Evolutionary conservation across 164 flowering plant species (phyloP).

Genomic region (Protea cynaroides): DNA sequence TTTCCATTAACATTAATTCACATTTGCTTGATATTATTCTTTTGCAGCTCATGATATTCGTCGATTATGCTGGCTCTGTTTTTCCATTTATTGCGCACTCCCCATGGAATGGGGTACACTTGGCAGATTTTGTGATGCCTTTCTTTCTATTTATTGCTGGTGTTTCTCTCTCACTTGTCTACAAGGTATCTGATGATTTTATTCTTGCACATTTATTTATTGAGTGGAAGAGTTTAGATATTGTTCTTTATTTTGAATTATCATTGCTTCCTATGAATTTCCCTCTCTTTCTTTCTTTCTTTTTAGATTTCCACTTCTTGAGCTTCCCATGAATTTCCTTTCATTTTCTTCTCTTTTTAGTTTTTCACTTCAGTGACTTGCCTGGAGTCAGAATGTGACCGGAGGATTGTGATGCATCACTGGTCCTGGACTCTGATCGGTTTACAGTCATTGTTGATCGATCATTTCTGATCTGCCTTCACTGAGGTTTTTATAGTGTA

Average conservation of each 20-base stretch:
- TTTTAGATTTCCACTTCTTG: too few species aligned
- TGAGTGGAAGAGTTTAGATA: not conserved
- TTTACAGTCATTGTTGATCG: not conserved
- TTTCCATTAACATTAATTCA: not conserved
- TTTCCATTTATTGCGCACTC: slow-evolving; percentile 54
- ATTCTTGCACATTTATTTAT: not conserved
- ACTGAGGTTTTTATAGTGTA: not conserved
- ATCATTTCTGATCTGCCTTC: too few species aligned
- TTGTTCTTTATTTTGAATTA: not conserved
- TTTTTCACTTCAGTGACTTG: too few species aligned
- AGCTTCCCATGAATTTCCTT: too few species aligned
- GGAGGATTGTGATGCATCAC: not conserved
- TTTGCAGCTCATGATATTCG: slow-evolving; percentile 66
- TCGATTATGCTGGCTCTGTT: slow-evolving; percentile 54
- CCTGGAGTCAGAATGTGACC: not conserved
- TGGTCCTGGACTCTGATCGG: not conserved
- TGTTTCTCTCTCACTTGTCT: slow-evolving; percentile 55
- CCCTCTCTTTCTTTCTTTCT: too few species aligned
- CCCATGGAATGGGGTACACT: slow-evolving; percentile 65
- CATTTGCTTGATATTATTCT: not conserved
- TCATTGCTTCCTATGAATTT: not conserved
- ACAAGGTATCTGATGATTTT: slow-evolving; percentile 41
- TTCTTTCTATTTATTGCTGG: slow-evolving; percentile 71
- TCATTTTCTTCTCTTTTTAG: too few species aligned
- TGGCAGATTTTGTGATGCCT: slow-evolving; percentile 84